Base-by-base conservation (phyloP, 2,329 filamentous ascomycete genomes). In the Colletotrichum sublineola region DNA sequence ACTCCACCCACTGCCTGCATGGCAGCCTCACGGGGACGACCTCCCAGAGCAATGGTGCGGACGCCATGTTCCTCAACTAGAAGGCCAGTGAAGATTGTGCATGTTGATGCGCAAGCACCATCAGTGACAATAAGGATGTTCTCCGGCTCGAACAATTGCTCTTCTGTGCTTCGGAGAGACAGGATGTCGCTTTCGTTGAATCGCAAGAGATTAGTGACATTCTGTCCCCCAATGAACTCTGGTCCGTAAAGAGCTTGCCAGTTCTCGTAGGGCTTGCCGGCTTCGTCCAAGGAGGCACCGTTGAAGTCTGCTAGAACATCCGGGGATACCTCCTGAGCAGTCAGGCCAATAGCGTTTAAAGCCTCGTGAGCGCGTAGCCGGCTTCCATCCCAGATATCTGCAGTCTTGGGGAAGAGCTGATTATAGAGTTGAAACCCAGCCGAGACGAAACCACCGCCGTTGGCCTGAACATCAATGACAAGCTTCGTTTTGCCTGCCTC, bases 381-480 rank as follows among this genome's bases (percentile, higher is more conserved):
- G 53, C n/a, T 74, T 5, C 74, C 69, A 12, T 73, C 48, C 53
- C 74, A 76, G 14, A 73, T n/a, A n/a, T 50, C 56, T 15, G 57
- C 33, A 52, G 5, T 29, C 36, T 72, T 53, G n/a, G 81, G 81
- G 62, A 82, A 82, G 11, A 82, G 77, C 38, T 83, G 77, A 11
- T 80, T 80, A 77, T 91, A 91, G 0, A 86, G 75, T 55, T 87
- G 84, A 56, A 83, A 84, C 1, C 84, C 86, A 9, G 84, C 81
- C 9, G 81, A 75, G 18, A 89, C 77, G 56, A 80, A 79, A 1
- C 91, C 91, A 50, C 91, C 91, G 0, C 82, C 83, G 74, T 93
- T 94, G 2, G 82, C 84, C 5, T 87, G 85, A 8, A 93, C 77
- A 74, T 93, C 92, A 71, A 93, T 87, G 40, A 93, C 84, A 6